Evolutionary conservation across 345 rosid genomes (phyloP).

Genomic region (Hibiscus syriacus): DNA sequence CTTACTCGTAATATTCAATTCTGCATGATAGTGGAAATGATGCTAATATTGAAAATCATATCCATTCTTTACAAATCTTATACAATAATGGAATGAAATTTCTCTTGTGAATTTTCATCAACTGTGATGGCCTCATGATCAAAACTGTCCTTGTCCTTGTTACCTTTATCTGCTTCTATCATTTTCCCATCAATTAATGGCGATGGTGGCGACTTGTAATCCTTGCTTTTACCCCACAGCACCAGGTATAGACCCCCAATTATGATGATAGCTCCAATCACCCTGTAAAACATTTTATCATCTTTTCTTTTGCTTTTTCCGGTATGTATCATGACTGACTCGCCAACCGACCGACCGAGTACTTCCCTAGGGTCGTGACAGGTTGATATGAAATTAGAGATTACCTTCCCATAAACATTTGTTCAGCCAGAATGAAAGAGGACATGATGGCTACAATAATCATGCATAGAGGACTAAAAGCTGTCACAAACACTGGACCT

Average conservation of each 20-base stretch:
- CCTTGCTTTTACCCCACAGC: constrained; percentile 83
- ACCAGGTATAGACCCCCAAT: constrained; percentile 75
- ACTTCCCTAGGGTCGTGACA: not conserved
- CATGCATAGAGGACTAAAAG: constrained; percentile 79
- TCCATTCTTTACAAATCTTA: not conserved
- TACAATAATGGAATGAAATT: not conserved
- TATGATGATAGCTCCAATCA: constrained; percentile 65
- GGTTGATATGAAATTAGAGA: not conserved
- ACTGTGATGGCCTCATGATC: constrained; percentile 27
- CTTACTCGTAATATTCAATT: not conserved
- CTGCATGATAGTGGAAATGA: not conserved
- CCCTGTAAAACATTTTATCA: constrained; percentile 35
- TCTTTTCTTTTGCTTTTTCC: not conserved
- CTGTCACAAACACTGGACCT: constrained; percentile 88
- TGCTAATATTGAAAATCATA: not conserved
- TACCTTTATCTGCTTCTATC: constrained; percentile 15
- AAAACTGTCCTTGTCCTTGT: constrained; percentile 7
- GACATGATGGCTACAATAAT: constrained; percentile 73
- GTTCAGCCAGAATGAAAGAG: constrained; percentile 65
- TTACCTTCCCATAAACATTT: constrained; percentile 82
- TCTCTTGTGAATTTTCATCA: constrained; percentile 15
- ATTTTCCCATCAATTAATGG: constrained; percentile 9
- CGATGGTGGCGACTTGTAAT: constrained; percentile 26
- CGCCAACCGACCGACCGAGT: not conserved
- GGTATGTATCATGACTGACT: not conserved